Evolutionary conservation across 1,284 basidiomycete genomes (phyloP).

Genomic region (Heterobasidion parviporum): DNA sequence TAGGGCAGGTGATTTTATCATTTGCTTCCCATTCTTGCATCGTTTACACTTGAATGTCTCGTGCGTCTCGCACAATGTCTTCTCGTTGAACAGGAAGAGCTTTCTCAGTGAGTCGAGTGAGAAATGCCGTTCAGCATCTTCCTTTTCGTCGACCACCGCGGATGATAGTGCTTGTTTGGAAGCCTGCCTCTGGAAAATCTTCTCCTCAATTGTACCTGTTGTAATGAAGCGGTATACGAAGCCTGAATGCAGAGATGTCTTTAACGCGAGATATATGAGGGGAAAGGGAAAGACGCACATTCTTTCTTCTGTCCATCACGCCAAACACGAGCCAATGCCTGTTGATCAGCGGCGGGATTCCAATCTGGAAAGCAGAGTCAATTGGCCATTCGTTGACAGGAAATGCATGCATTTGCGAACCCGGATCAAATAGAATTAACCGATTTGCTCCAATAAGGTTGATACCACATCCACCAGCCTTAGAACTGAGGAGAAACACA

Average conservation of each 20-base stretch:
- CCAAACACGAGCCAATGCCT: constrained; percentile 98
- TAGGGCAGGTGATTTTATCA: constrained; percentile 76
- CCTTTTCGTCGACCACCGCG: constrained; percentile 95
- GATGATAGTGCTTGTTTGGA: constrained; percentile 96
- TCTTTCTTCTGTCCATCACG: constrained; percentile 99
- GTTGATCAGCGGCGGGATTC: constrained; percentile 98
- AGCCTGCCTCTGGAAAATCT: constrained; percentile 95
- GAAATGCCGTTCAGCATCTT: constrained; percentile 94
- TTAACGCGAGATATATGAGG: not conserved
- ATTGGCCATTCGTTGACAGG: not conserved
- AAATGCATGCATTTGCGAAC: constrained; percentile 28
- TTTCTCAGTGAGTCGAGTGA: constrained; percentile 85
- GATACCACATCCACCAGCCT: constrained; percentile 97
- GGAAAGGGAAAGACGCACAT: constrained; percentile 44
- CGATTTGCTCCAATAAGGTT: constrained; percentile 97
- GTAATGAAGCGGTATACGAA: constrained; percentile 99
- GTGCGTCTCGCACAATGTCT: constrained; percentile 90
- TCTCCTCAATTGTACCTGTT: constrained; percentile 98
- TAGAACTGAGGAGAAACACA: constrained; percentile 92
- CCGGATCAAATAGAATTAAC: constrained; percentile 92
- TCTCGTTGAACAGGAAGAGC: constrained; percentile 87
- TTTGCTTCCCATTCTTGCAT: constrained; percentile 84
- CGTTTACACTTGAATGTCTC: constrained; percentile 98
- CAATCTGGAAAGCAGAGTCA: constrained; percentile 47
- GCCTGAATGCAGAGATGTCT: constrained; percentile 34